phyloP scores from a whole-genome alignment of 2,329 filamentous ascomycete genomes.

The Neoarthrinium moseri region DNA sequence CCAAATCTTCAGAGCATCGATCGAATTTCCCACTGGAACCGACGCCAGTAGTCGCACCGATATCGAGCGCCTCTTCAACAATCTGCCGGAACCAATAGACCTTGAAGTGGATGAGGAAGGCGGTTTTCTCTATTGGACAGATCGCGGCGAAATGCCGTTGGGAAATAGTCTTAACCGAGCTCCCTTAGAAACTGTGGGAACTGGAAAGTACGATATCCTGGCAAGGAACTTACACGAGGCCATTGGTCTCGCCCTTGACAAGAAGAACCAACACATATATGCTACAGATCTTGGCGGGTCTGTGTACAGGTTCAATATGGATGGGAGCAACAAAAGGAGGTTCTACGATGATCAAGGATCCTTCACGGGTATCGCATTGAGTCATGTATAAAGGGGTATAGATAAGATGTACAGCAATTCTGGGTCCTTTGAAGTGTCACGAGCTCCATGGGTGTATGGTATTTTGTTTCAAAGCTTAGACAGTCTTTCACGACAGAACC shows the following conservation, averaged over 20 bases:
- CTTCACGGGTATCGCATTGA: conserved; percentile 21
- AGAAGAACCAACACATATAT: conserved; percentile 32
- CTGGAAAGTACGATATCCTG: conserved; percentile 25
- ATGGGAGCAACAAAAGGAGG: conserved; percentile 26
- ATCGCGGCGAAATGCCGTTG: conserved; percentile 4
- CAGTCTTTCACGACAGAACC: too few relatives aligned
- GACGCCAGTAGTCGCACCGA: conserved; percentile 1
- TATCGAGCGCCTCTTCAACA: background rate
- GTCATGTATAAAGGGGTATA: conserved; percentile 2
- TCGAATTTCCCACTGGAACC: conserved; percentile 1
- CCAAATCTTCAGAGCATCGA: conserved; percentile 4
- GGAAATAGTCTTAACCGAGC: conserved; percentile 3
- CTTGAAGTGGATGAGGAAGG: conserved; percentile 4
- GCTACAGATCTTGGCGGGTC: conserved; percentile 38
- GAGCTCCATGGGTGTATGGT: too few relatives aligned
- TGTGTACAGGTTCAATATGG: conserved; percentile 33
- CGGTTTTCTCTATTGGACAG: conserved; percentile 4
- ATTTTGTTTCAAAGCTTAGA: too few relatives aligned
- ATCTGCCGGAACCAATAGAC: conserved; percentile 5
- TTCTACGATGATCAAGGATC: conserved; percentile 22
- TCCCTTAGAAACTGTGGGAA: background rate
- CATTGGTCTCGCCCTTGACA: conserved; percentile 43
- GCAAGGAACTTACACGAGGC: conserved; percentile 41
- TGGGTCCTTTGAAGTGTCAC: too few relatives aligned
- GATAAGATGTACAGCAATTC: too few relatives aligned